Percentiles rank a stretch among this genome's conserved stretches.
These are phyloP conservation scores for Ophiostoma novo-ulmi DNA, from an alignment of 2,329 filamentous ascomycete species.

Conservation along the genomic window DNA sequence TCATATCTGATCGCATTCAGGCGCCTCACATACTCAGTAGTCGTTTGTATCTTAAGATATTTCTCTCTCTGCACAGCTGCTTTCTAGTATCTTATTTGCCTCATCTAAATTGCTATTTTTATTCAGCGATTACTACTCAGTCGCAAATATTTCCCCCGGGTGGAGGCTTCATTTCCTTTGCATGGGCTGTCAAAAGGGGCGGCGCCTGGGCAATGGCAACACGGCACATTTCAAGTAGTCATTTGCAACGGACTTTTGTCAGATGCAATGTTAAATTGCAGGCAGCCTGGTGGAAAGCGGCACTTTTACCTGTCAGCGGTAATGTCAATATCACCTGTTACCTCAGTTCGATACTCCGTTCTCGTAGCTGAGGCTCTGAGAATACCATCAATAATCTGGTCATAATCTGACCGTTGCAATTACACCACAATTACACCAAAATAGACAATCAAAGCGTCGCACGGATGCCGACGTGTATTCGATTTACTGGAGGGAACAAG, in stretches of 20 bases:
- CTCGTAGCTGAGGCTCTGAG: conserved; percentile 2
- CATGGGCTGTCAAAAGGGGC: conserved; percentile 7
- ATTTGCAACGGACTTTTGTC: background rate
- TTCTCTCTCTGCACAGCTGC: no score
- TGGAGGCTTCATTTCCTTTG: conserved; percentile 11
- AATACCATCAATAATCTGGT: background rate
- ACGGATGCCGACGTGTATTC: background rate
- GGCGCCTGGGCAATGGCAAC: conserved; percentile 5
- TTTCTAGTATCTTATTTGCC: no score
- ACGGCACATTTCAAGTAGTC: background rate
- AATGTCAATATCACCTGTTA: background rate
- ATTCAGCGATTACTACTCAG: no score
- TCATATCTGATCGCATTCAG: background rate
- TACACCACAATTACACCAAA: background rate
- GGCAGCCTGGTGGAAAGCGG: background rate
- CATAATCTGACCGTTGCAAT: background rate
- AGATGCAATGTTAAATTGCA: background rate
- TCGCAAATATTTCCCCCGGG: no score
- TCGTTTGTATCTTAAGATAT: no score
- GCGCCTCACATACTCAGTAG: no score
- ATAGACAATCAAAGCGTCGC: conserved; percentile 10
- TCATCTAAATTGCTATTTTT: no score
- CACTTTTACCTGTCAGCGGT: background rate
- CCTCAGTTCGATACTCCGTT: background rate
- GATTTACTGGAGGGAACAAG: background rate